Base-by-base conservation (phyloP, 257 asterid species). In the Knoxia roxburghii region DNA sequence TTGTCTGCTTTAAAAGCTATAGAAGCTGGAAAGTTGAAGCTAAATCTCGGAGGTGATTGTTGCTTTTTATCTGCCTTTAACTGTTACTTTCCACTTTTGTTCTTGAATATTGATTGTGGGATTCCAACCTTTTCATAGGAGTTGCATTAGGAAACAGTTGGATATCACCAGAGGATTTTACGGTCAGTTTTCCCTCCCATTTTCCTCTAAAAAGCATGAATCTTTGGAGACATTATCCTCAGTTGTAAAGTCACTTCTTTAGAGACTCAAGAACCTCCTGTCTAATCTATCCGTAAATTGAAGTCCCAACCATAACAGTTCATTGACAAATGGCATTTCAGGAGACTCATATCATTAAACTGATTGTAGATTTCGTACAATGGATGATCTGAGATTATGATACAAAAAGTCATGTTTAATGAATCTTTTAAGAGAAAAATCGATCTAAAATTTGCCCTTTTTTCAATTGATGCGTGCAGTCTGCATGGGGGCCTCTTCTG, bases 131-230 rank as follows among this genome's bases (percentile, higher is more conserved):
- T 57, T 13, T 48, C 48, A 51, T 61, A 94, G 97, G 99, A 74
- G 81, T 94, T 76, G 95, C 89, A 60, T 77, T 94, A 77, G 99
- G 99, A 48, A 91, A 87, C 71, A 80, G 91, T 21, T 94, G 97
- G 99, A 94, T 90, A 57, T 94, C 99, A 65, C 97, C 99, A 10
- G 97, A 87, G 76, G 97, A 94, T 84, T 94, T 81, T 82, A 89
- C 84, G 88, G 99, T 94, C 50, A 27, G 59, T 63, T 52, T 56
- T 7, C 48, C 15, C 14, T 43, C 14, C 10, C 11, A 43, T 10
- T 10, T 43, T 43, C 1, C 2, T 4, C 15, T 12, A 10, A 4
- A 7, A 43, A 43, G 11, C 14, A 37, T 12, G 48, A 43, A 7
- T 43, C 14, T 43, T n/a, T n/a, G n/a, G n/a, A n/a, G n/a, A n/a